Percentiles rank a stretch among this genome's conserved stretches.
Conservation (phyloP, 805 yeast genomes). For the Naumovozyma castellii region DNA sequence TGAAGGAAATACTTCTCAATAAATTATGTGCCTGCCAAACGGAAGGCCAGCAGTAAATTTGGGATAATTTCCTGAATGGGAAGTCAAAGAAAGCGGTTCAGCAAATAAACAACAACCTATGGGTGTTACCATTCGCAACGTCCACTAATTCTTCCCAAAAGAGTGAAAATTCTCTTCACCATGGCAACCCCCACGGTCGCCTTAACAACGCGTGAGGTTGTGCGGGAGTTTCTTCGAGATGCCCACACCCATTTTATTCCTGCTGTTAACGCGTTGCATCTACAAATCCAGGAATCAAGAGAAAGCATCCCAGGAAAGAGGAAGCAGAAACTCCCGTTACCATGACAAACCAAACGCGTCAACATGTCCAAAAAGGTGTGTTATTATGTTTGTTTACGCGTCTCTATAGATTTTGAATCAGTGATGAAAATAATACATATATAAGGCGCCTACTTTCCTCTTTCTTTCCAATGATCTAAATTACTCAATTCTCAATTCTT, state of each 20-base stretch:
- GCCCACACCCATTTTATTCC: neutral
- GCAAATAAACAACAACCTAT: no score
- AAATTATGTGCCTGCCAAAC: no score
- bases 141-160: no score
- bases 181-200: neutral
- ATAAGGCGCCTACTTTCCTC: neutral
- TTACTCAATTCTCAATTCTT: no score
- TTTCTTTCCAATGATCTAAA: neutral
- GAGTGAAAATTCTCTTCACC: no score
- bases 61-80: no score
- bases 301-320: no score
- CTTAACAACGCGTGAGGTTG: neutral
- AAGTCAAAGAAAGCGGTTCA: no score
- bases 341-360: neutral
- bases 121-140: no score
- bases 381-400: neutral
- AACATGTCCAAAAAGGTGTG: neutral
- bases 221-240: neutral
- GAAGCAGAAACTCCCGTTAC: no score
- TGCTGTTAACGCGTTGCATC: neutral
- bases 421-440: neutral
- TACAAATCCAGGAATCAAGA: neutral
- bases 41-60: no score
- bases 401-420: neutral
- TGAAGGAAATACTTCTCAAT: no score